Conservation (phyloP, 108 stramenopile genomes). For the Bacterosira constricta region DNA sequence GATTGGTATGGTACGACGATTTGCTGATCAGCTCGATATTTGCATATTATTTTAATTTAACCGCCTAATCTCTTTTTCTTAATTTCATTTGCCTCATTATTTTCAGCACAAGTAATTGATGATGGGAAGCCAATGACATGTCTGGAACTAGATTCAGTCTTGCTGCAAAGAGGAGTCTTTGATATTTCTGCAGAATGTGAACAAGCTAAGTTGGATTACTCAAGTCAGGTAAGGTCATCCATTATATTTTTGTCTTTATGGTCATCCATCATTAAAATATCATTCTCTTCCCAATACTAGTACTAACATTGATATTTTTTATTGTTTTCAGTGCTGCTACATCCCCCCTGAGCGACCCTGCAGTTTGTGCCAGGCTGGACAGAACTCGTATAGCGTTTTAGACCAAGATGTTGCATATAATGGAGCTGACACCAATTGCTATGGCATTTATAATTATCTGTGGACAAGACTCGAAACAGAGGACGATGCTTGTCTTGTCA, state of each 20-base stretch:
- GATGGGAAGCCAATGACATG: constrained; percentile 46
- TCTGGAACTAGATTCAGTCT: constrained; percentile 45
- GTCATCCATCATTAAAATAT: background rate
- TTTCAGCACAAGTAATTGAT: constrained; percentile 37
- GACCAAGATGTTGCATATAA: constrained; percentile 37
- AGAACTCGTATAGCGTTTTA: constrained; percentile 30
- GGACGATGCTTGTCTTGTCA: constrained; percentile 25
- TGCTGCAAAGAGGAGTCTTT: constrained; percentile 32
- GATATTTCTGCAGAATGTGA: constrained; percentile 24
- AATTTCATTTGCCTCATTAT: too few species aligned
- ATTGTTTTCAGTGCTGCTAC: constrained; percentile 38
- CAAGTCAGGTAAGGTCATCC: constrained; percentile 4
- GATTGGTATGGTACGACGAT: too few species aligned
- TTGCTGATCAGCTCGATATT: too few species aligned
- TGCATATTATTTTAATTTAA: too few species aligned
- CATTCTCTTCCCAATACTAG: too few species aligned
- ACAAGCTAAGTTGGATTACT: constrained; percentile 28
- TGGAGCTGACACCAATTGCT: constrained; percentile 41
- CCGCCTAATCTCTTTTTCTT: too few species aligned
- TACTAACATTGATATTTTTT: background rate
- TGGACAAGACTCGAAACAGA: constrained; percentile 38
- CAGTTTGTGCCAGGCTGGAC: constrained; percentile 38
- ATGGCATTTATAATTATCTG: constrained; percentile 37
- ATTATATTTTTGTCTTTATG: background rate
- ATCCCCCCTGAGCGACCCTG: constrained; percentile 34